A percentile compares a stretch with the other conserved stretches of the same genome.
Conservation (phyloP, 176 grass and related monocot species). For the Calamus simplicifolius region DNA sequence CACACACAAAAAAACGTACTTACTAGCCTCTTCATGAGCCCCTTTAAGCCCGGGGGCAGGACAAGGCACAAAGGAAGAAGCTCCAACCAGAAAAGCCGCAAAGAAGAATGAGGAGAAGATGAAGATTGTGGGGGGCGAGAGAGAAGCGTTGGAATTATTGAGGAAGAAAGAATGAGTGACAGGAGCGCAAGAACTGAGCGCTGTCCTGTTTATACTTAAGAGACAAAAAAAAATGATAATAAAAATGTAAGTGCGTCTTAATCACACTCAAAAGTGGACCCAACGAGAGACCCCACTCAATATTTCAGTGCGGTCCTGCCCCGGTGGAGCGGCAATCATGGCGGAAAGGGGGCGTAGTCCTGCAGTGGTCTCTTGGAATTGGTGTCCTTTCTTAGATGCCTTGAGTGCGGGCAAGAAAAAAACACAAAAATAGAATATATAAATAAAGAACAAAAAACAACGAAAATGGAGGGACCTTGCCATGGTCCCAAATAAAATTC, state of each 20-base stretch:
- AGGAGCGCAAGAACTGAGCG: slow-evolving; percentile 6
- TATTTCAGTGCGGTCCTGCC: too few species aligned
- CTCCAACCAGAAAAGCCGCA: neutral
- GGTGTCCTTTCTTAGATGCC: too few species aligned
- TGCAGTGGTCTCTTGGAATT: too few species aligned
- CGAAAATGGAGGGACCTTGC: too few species aligned
- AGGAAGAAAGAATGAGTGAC: slow-evolving; percentile 2
- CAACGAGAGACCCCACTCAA: too few species aligned
- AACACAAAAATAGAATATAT: too few species aligned
- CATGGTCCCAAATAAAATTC: too few species aligned
- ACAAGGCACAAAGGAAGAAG: neutral
- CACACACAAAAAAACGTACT: slow-evolving; percentile 36
- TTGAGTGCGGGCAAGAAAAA: too few species aligned
- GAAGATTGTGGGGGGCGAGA: neutral
- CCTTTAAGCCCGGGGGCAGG: neutral
- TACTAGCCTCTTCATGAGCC: slow-evolving; percentile 80
- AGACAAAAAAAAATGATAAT: slow-evolving; percentile 13
- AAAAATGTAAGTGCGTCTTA: neutral
- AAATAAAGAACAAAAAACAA: too few species aligned
- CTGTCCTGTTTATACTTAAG: slow-evolving; percentile 13
- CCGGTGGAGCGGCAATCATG: too few species aligned
- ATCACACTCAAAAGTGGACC: too few species aligned
- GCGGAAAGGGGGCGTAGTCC: too few species aligned
- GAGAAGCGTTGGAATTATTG: slow-evolving; percentile 11
- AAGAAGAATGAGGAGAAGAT: slow-evolving; percentile 1